Evolutionary conservation across 768 basidiomycete genomes (phyloP).

Genomic region (Zangia roseola): DNA sequence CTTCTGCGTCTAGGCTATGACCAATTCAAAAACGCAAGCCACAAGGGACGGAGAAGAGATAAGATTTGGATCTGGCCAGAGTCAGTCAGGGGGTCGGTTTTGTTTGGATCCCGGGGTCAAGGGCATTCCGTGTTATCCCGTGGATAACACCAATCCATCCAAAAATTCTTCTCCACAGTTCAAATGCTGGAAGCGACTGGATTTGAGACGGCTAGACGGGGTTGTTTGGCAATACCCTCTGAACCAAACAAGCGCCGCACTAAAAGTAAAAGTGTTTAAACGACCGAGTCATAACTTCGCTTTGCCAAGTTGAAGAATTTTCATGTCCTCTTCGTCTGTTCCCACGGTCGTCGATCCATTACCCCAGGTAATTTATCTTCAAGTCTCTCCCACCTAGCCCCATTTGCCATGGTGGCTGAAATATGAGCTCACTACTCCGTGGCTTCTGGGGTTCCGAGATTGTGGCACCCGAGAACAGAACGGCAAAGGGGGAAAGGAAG

Average conservation of each 20-base stretch:
- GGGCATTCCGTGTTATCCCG: constrained; percentile 12
- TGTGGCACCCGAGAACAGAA: not conserved
- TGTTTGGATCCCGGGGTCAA: constrained; percentile 14
- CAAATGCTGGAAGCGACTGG: not conserved
- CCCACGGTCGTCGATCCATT: constrained; percentile 15
- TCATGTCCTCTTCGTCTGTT: constrained; percentile 3
- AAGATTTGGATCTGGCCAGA: constrained; percentile 23
- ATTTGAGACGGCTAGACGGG: not conserved
- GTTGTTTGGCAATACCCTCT: constrained; percentile 14
- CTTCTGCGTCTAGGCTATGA: constrained; percentile 7
- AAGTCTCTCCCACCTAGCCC: not conserved
- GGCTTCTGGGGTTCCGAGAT: not conserved
- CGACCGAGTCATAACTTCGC: too few species aligned
- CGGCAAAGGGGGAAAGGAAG: constrained; percentile 1
- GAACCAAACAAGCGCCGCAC: constrained; percentile 19
- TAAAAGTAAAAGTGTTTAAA: not conserved
- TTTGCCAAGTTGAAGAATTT: constrained; percentile 3
- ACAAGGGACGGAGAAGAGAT: constrained; percentile 13
- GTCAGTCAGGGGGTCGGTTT: constrained; percentile 7
- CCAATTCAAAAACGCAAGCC: constrained; percentile 14
- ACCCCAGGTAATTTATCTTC: constrained; percentile 4
- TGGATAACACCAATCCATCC: not conserved
- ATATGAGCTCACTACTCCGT: constrained; percentile 1
- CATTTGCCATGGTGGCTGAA: not conserved
- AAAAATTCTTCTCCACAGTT: not conserved